Evolutionary conservation across 164 flowering plant species (phyloP).

Genomic region (Euptelea pleiosperma): DNA sequence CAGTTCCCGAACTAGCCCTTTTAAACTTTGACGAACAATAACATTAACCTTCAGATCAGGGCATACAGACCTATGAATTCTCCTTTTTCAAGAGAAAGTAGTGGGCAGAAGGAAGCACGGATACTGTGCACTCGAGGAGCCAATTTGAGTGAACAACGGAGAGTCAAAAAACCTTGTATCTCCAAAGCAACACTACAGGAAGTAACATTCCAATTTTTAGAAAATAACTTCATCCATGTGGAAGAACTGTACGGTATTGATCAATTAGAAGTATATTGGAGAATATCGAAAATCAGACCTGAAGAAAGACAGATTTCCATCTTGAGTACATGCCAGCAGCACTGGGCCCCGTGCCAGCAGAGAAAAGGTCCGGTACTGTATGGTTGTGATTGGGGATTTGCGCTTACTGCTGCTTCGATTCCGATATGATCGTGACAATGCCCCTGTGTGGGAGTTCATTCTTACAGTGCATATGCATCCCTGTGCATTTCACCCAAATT

Average conservation of each 20-base stretch:
- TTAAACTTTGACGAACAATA: neutral
- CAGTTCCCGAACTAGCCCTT: too few relatives aligned
- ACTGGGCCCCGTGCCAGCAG: constrained; percentile 88
- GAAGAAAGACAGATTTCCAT: constrained; percentile 85
- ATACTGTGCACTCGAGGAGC: constrained; percentile 75
- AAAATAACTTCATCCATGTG: neutral
- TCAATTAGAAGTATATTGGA: neutral
- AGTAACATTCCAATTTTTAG: constrained; percentile 5
- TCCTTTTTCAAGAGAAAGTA: constrained; percentile 95
- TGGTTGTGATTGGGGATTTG: constrained; percentile 75
- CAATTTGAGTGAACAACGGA: constrained; percentile 89
- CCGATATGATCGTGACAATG: constrained; percentile 71
- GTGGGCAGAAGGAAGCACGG: constrained; percentile 90
- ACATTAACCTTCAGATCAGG: neutral
- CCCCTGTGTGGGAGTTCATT: constrained; percentile 73
- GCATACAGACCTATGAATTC: constrained; percentile 80
- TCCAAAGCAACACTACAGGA: constrained; percentile 75
- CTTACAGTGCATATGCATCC: constrained; percentile 67
- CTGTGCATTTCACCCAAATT: constrained; percentile 34
- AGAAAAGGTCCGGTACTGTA: constrained; percentile 93
- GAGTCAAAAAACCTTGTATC: constrained; percentile 80
- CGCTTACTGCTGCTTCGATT: constrained; percentile 46
- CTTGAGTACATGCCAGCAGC: constrained; percentile 73
- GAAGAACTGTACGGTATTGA: neutral
- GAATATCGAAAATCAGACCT: constrained; percentile 41